Evolutionary conservation across 768 basidiomycete genomes (phyloP).

Genomic region (Lepiota venenata): DNA sequence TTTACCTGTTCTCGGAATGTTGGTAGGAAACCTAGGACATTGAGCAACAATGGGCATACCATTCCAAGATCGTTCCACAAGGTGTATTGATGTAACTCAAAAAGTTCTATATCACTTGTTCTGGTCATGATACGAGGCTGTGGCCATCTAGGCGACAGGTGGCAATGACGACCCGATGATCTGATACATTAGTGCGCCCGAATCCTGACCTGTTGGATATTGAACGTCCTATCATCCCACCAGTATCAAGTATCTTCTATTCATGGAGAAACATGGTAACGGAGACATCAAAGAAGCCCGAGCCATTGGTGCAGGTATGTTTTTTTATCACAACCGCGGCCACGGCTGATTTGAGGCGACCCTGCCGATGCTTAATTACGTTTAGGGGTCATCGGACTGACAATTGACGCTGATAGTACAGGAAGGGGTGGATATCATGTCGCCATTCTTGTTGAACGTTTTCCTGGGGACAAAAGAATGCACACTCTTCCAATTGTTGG

Average conservation of each 20-base stretch:
- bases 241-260: neutral
- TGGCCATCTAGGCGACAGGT: too few species aligned
- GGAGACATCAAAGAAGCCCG: neutral
- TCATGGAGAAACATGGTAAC: neutral
- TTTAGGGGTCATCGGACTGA: slow-evolving; percentile 61
- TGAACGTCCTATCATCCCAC: too few species aligned
- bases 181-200: too few species aligned
- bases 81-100: neutral
- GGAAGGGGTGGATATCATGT: slow-evolving; percentile 51
- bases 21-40: neutral
- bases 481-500: slow-evolving; percentile 66
- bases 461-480: slow-evolving; percentile 31
- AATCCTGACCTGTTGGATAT: too few species aligned
- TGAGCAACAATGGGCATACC: neutral
- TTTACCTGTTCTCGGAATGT: slow-evolving; percentile 5
- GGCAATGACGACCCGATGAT: too few species aligned
- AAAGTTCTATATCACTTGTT: neutral
- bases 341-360: neutral
- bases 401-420: slow-evolving; percentile 62
- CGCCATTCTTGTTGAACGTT: slow-evolving; percentile 33
- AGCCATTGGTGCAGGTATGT: neutral
- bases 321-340: neutral
- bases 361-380: neutral
- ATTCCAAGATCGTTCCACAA: too few species aligned
- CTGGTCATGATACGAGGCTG: too few species aligned